These are phyloP conservation scores for Opeltia flavorubescens DNA, from an alignment of 495 filamentous ascomycete genomes.

Conservation along the genomic window DNA sequence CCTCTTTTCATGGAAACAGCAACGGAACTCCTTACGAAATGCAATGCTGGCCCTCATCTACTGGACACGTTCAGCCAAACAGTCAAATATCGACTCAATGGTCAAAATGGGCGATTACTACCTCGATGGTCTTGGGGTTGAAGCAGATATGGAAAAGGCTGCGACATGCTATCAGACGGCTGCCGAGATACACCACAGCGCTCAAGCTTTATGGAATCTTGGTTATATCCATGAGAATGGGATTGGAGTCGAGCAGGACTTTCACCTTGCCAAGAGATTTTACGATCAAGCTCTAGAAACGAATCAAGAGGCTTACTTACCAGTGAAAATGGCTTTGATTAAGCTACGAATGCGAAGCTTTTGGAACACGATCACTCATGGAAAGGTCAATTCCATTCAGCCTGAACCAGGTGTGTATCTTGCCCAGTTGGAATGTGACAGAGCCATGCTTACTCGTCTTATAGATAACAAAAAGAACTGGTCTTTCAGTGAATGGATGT, in stretches of 20 bases:
- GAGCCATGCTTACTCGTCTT: constrained; percentile 5
- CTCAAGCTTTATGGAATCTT: constrained; percentile 92
- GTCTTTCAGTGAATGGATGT: constrained; percentile 71
- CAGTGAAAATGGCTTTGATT: constrained; percentile 73
- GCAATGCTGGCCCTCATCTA: constrained; percentile 73
- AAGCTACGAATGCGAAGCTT: constrained; percentile 74
- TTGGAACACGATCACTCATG: constrained; percentile 88
- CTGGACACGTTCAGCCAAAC: constrained; percentile 92
- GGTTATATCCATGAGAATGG: constrained; percentile 99
- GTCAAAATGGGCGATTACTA: constrained; percentile 99
- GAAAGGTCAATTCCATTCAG: constrained; percentile 76
- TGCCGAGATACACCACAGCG: constrained; percentile 77
- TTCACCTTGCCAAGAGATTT: constrained; percentile 89
- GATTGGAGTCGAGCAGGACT: constrained; percentile 84
- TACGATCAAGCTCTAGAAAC: constrained; percentile 88
- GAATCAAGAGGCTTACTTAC: constrained; percentile 88
- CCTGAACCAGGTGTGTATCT: constrained; percentile 61
- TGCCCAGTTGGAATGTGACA: neutral
- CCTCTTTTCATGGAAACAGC: constrained; percentile 30
- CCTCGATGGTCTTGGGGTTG: constrained; percentile 60
- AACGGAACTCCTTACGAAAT: constrained; percentile 42
- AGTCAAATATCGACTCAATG: constrained; percentile 82
- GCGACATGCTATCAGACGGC: constrained; percentile 85
- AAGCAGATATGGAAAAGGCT: constrained; percentile 68
- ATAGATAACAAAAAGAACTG: constrained; percentile 52